Evolutionary conservation across 2,329 filamentous ascomycete species (phyloP).

Genomic region (Cladophialophora bantiana): DNA sequence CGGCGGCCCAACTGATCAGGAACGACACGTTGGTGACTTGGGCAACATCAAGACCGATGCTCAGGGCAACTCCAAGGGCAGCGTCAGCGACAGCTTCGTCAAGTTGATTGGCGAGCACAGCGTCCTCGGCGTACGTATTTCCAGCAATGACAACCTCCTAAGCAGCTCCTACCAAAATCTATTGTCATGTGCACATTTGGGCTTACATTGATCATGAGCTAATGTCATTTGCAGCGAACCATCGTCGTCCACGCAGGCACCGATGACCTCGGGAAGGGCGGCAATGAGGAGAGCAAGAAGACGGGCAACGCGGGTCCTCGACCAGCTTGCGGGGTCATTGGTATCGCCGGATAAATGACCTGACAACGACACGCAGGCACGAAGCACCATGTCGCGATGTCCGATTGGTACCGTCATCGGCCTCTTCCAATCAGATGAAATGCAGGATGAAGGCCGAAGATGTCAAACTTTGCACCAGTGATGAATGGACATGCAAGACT

Average conservation of each 20-base stretch:
- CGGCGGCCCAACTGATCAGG: conserved; percentile 81
- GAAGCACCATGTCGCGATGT: background rate
- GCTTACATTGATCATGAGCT: background rate
- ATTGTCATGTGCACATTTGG: background rate
- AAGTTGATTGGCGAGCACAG: conserved; percentile 97
- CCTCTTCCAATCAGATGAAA: background rate
- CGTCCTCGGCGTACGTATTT: conserved; percentile 80
- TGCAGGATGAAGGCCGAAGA: background rate
- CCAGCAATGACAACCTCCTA: background rate
- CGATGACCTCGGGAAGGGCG: conserved; percentile 94
- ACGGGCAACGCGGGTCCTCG: conserved; percentile 94
- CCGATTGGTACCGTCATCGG: background rate
- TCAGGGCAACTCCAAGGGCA: conserved; percentile 87
- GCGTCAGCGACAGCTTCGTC: conserved; percentile 78
- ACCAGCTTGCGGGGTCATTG: conserved; percentile 96
- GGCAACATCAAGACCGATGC: conserved; percentile 96
- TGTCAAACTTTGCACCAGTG: background rate
- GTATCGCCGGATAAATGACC: conserved; percentile 65
- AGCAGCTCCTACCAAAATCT: background rate
- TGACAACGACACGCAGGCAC: background rate
- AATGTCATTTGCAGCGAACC: conserved; percentile 71
- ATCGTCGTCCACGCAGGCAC: conserved; percentile 94
- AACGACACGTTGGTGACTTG: conserved; percentile 94
- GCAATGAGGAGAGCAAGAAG: conserved; percentile 94
- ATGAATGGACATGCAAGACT: background rate